Conservation (phyloP, 2,329 filamentous ascomycete genomes). For the Didymosphaeria variabile region DNA sequence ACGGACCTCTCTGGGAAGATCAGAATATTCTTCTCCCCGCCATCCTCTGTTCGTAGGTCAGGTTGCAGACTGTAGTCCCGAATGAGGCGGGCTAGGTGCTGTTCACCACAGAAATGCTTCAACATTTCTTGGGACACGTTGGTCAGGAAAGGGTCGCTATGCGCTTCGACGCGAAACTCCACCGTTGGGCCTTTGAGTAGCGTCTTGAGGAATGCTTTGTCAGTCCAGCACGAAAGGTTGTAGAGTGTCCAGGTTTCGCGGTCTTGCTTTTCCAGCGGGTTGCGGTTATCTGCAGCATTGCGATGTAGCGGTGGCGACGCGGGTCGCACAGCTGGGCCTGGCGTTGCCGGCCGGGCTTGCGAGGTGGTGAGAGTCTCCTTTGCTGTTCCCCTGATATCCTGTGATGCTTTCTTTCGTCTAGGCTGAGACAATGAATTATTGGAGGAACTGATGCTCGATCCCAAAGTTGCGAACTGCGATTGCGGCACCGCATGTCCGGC, state of each 20-base stretch:
- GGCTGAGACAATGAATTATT: not conserved
- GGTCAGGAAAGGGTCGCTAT: not conserved
- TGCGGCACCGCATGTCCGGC: not conserved
- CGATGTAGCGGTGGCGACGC: conserved; percentile 1
- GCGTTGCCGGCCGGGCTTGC: not conserved
- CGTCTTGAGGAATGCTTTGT: not conserved
- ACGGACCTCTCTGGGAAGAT: not conserved
- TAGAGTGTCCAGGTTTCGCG: conserved; percentile 6
- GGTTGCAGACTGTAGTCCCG: not conserved
- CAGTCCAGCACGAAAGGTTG: not conserved
- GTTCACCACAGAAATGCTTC: conserved; percentile 1
- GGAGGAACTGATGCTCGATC: not conserved
- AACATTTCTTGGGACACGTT: not conserved
- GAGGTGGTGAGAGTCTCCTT: not conserved
- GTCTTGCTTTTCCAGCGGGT: not conserved
- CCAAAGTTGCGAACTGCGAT: not conserved
- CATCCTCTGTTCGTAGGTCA: not conserved
- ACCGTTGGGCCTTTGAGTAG: not conserved
- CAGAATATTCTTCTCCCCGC: not conserved
- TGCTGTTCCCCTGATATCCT: not conserved
- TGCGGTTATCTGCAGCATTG: not conserved
- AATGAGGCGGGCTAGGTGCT: not conserved
- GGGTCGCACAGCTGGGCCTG: not conserved
- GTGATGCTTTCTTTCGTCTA: not conserved
- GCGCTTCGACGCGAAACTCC: not conserved